Conservation (phyloP, 1,284 basidiomycete genomes). For the Meira nashicola region DNA sequence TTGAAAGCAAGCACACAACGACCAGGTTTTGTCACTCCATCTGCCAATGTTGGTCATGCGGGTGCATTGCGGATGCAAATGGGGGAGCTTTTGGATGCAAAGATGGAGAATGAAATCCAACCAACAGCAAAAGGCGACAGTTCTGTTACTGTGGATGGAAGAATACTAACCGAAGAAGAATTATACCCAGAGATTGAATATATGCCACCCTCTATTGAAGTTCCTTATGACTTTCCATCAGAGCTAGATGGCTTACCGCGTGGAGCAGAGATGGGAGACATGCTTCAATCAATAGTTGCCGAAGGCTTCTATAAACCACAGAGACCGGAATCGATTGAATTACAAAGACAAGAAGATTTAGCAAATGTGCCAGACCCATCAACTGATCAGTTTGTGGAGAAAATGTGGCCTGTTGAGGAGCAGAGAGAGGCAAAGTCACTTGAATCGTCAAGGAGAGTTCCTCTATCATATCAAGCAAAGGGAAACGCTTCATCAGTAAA, state of each 20-base stretch:
- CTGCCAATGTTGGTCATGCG: constrained; percentile 4
- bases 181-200: constrained; percentile 9
- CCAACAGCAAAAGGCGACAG: background rate
- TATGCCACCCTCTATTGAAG: constrained; percentile 2
- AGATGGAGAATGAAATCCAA: background rate
- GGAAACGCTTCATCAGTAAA: too few relatives aligned
- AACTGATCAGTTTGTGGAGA: too few relatives aligned
- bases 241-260: constrained; percentile 6
- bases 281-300: background rate
- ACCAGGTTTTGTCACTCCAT: constrained; percentile 5
- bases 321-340: too few relatives aligned
- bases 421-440: too few relatives aligned
- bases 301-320: constrained; percentile 2
- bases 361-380: too few relatives aligned
- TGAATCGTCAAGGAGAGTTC: too few relatives aligned
- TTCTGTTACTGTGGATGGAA: background rate
- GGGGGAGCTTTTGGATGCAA: constrained; percentile 7
- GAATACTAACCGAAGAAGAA: background rate
- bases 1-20: background rate
- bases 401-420: too few relatives aligned
- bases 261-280: constrained; percentile 2
- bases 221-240: constrained; percentile 4
- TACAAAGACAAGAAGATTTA: too few relatives aligned
- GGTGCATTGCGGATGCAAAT: constrained; percentile 3
- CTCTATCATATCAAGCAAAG: too few relatives aligned